A percentile compares a stretch with the other conserved stretches of the same genome.
These are phyloP conservation scores for Cladobotryum protrusum DNA, from an alignment of 2,329 filamentous ascomycete genomes.

Conservation along the genomic window DNA sequence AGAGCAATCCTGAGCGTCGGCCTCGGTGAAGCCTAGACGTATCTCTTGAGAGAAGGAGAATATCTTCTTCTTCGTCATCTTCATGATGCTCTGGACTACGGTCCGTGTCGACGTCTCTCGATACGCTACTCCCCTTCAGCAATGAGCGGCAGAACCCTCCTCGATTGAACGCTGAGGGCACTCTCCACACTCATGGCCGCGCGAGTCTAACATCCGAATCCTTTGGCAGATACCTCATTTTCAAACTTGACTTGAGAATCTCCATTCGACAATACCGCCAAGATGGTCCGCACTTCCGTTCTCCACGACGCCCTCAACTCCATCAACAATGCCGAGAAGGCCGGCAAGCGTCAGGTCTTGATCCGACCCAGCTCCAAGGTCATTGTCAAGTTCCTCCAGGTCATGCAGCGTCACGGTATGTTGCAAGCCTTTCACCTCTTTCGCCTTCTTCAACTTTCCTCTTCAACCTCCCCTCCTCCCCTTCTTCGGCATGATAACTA, in stretches of 20 bases:
- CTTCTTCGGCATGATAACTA: constrained; percentile 99
- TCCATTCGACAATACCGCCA: constrained; percentile 58
- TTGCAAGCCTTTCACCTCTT: constrained; percentile 23
- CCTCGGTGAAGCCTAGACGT: constrained; percentile 16
- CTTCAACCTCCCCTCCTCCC: background rate
- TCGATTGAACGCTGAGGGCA: constrained; percentile 51
- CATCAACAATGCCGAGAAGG: constrained; percentile 99
- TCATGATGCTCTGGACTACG: constrained; percentile 10
- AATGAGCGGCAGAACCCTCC: constrained; percentile 67
- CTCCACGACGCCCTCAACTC: constrained; percentile 98
- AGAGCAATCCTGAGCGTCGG: constrained; percentile 50
- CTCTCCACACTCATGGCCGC: constrained; percentile 61
- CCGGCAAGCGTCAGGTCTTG: constrained; percentile 97
- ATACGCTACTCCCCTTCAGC: constrained; percentile 60
- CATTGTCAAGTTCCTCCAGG: constrained; percentile 97
- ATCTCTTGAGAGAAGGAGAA: constrained; percentile 18
- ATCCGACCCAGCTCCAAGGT: constrained; percentile 99
- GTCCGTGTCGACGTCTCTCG: constrained; percentile 26
- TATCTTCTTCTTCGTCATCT: background rate
- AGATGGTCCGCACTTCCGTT: constrained; percentile 98
- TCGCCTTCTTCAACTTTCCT: background rate
- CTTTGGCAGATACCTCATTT: constrained; percentile 59
- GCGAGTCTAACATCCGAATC: constrained; percentile 52
- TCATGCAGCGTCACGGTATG: constrained; percentile 99
- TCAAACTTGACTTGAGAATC: constrained; percentile 70